These are phyloP conservation scores for Rhizoclosmatium globosum DNA, from an alignment of 192 early-diverging fungal species.

Conservation along the genomic window DNA sequence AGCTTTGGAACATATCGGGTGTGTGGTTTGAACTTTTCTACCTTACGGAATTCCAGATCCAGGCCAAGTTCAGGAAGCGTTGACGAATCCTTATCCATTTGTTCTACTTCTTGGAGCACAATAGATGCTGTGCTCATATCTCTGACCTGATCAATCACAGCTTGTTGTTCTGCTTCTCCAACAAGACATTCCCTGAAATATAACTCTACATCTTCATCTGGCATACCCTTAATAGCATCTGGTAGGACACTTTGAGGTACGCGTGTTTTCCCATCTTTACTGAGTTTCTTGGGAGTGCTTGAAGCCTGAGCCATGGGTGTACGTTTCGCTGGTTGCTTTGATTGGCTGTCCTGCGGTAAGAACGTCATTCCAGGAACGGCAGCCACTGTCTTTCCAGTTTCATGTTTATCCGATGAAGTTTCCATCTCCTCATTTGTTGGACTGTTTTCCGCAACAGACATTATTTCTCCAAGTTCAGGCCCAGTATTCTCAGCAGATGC, in stretches of 20 bases:
- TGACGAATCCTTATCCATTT: conserved; percentile 38
- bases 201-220: conserved; percentile 48
- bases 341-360: background rate
- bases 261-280: conserved; percentile 20
- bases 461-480: too few relatives aligned
- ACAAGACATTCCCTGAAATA: conserved; percentile 51
- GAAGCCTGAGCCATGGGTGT: background rate
- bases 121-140: conserved; percentile 45
- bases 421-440: background rate
- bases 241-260: conserved; percentile 25
- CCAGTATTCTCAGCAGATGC: too few relatives aligned
- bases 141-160: conserved; percentile 57
- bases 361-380: conserved; percentile 2
- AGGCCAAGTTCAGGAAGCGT: conserved; percentile 24
- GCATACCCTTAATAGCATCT: conserved; percentile 36
- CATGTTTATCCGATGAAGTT: background rate
- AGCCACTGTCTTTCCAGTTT: background rate
- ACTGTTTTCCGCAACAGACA: too few relatives aligned
- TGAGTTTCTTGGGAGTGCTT: background rate
- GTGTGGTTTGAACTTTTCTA: background rate
- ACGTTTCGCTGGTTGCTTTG: background rate
- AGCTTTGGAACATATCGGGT: background rate
- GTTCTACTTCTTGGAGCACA: conserved; percentile 49
- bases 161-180: conserved; percentile 48
- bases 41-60: conserved; percentile 23